Evolutionary conservation across 495 filamentous ascomycete genomes (phyloP).

Genomic region (Neurospora sublineolata): DNA sequence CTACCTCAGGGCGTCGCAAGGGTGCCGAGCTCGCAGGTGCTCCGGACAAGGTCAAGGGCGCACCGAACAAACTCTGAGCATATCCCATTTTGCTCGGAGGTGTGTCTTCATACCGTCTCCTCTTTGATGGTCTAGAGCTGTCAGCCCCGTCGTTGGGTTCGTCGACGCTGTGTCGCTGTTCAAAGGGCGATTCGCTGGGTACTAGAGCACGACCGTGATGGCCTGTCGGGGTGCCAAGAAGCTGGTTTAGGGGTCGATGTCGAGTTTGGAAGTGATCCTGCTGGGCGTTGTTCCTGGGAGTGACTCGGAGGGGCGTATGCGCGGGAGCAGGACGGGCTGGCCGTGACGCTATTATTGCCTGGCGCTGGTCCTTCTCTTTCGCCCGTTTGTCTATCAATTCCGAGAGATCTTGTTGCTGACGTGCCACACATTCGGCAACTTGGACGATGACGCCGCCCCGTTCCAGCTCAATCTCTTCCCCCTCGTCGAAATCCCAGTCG

Average conservation of each 20-base stretch:
- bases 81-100: constrained; percentile 38
- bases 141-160: constrained; percentile 5
- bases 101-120: constrained; percentile 22
- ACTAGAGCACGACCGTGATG: constrained; percentile 40
- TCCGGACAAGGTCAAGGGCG: constrained; percentile 32
- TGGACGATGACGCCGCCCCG: constrained; percentile 63
- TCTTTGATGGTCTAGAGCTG: constrained; percentile 22
- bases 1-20: constrained; percentile 8
- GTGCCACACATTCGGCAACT: constrained; percentile 62
- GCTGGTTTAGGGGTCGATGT: constrained; percentile 32
- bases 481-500: constrained; percentile 50
- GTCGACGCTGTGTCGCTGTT: constrained; percentile 28
- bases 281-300: not conserved
- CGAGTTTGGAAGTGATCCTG: constrained; percentile 23
- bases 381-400: constrained; percentile 56
- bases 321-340: constrained; percentile 7
- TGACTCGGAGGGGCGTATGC: constrained; percentile 3
- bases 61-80: constrained; percentile 41
- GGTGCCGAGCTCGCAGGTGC: constrained; percentile 26
- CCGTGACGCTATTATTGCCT: constrained; percentile 22
- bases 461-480: constrained; percentile 75
- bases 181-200: constrained; percentile 37
- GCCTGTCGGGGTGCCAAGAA: constrained; percentile 37
- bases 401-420: constrained; percentile 63
- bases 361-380: constrained; percentile 37